These are phyloP conservation scores for Melampsora larici-populina DNA, from an alignment of 1,284 basidiomycete genomes.

Conservation along the genomic window DNA sequence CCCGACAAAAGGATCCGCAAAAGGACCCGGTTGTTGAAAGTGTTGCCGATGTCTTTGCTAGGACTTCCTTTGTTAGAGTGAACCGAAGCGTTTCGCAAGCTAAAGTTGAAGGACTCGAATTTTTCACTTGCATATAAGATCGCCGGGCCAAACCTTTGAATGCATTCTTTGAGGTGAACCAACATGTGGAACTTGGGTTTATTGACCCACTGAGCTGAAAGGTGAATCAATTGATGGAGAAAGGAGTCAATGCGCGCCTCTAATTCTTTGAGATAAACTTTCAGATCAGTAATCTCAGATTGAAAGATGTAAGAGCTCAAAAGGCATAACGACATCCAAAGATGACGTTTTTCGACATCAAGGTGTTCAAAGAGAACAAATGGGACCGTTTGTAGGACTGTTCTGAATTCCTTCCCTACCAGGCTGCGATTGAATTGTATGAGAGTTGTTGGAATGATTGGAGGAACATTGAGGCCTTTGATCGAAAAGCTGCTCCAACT, in stretches of 20 bases:
- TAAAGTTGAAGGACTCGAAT: slow-evolving; percentile 20
- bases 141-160: slow-evolving; percentile 13
- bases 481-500: slow-evolving; percentile 49
- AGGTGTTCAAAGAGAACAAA: slow-evolving; percentile 52
- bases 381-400: slow-evolving; percentile 54
- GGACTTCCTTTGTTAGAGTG: slow-evolving; percentile 18
- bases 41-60: background rate
- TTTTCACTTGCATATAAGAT: slow-evolving; percentile 22
- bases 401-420: slow-evolving; percentile 54
- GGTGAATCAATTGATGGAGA: background rate
- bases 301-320: slow-evolving; percentile 55
- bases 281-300: slow-evolving; percentile 53
- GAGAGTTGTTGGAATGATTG: slow-evolving; percentile 49
- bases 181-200: no score
- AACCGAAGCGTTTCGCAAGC: background rate
- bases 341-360: no score
- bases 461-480: slow-evolving; percentile 49
- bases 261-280: slow-evolving; percentile 51
- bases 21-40: no score
- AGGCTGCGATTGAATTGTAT: slow-evolving; percentile 53
- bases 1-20: no score
- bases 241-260: background rate
- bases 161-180: slow-evolving; percentile 4
- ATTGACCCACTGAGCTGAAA: background rate
- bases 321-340: slow-evolving; percentile 53